Base-by-base conservation (phyloP, 2,329 filamentous ascomycete species). In the Ophiocordyceps camponoti-leonardi region DNA sequence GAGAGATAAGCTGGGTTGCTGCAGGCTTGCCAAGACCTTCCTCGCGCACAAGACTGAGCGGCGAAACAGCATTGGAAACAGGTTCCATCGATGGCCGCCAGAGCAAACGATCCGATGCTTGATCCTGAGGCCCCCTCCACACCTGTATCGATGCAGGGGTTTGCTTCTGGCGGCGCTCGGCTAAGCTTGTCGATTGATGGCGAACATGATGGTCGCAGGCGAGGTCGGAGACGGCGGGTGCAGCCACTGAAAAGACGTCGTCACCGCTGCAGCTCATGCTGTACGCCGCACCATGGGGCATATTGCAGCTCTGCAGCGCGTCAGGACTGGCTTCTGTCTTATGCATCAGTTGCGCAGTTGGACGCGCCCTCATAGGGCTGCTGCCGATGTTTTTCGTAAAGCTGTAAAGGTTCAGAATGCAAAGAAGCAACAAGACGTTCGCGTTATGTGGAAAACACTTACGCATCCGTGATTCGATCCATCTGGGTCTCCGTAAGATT, bases 401-500 rank as follows among this genome's bases (percentile, higher is more conserved):
- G 13, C 62, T 65, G 30, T n/a, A 6, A 1, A 19, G 2, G 6
- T 43, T 57, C 35, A 56, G 49, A 16, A 30, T 28, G 5, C 26
- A 11, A 16, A 30, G 35, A 7, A 28, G 5, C 11, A 6, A 12
- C 1, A 4, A 13, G 3, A 35, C 13, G 16, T 18, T 7, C 11
- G 14, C 23, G 31, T 10, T 13, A 35, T 16, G 5, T 37, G 6
- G 33, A 2, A 12, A 37, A 37, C 13, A 44, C 66, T 49, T 59
- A 71, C 69, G 62, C 66, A 43, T 67, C 61, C 4, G 69, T 64
- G 41, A 72, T 58, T 48, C 60, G 67, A 46, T 71, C 65, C 60
- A 72, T 65, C 48, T 72, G 67, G 0, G 61, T 63, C 42, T 71
- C 66, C 5, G 68, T 72, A 46, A 72, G 50, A 49, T 69, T 69